Base-by-base conservation (phyloP, 2,329 filamentous ascomycete genomes). In the Cordyceps fumosorosea region DNA sequence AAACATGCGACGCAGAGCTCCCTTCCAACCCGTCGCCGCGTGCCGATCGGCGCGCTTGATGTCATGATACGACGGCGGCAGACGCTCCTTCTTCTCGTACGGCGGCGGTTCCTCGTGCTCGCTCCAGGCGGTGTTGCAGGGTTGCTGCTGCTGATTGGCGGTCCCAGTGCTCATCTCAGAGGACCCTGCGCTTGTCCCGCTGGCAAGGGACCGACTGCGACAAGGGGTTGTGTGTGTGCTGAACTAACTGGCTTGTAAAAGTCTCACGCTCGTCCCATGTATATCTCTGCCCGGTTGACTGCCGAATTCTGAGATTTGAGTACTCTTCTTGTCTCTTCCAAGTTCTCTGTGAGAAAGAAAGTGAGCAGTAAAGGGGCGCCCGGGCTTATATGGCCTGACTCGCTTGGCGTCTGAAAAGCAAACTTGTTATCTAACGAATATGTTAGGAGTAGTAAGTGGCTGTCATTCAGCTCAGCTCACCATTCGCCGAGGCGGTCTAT, bases 341-440 rank as follows among this genome's bases (percentile, higher is more conserved):
- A 16, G 22, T 26, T 26, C 22, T 48, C 45, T 26, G 3, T 7
- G 7, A 47, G 14, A 48, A 57, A 10, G 18, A 26, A 47, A n/a
- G 20, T 58, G 8, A 40, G 24, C 29, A 32, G 18, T 14, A 51
- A 24, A 37, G 56, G 45, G 48, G 34, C 24, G 20, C 40, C 26
- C 37, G 37, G 14, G 57, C 57, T 60, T 60, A 54, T 54, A 54
- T 45, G 26, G 37, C 20, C 40, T 54, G 57, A 60, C 57, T 60
- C 57, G 57, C 12, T 47, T 45, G 37, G n/a, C 47, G 50, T 16
- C 5, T 54, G 16, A n/a, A 16, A 34, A 8, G 24, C 12, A 14
- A 22, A 53, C n/a, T 34, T 45, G 24, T 53, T 60, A 53, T 53
- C 57, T 54, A 53, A 54, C 16, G 16, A 29, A 29, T 29, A 29